Conservation (phyloP, 805 yeast genomes). For the Komagataella phaffii region DNA sequence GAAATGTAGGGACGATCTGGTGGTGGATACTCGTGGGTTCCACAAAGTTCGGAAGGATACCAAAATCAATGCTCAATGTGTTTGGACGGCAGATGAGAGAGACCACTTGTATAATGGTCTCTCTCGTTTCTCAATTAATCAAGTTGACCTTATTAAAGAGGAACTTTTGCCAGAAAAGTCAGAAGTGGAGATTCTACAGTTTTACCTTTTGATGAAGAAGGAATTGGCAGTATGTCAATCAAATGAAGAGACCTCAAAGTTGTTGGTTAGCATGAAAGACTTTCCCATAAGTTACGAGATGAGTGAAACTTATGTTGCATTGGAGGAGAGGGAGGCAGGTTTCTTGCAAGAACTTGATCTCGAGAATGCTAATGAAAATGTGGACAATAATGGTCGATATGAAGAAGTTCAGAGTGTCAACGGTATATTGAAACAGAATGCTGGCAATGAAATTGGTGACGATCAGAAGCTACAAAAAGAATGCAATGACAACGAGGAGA, state of each 20-base stretch:
- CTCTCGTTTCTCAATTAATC: slow-evolving; percentile 25
- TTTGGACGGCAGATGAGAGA: background rate
- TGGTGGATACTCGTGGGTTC: background rate
- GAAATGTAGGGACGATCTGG: background rate
- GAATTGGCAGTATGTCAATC: slow-evolving; percentile 7
- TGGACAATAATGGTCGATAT: background rate
- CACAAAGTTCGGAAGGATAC: background rate
- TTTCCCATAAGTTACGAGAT: slow-evolving; percentile 36
- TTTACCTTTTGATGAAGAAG: slow-evolving; percentile 20
- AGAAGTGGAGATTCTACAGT: slow-evolving; percentile 22
- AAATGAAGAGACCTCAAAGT: background rate
- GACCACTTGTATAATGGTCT: background rate
- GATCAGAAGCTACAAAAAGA: too few species aligned
- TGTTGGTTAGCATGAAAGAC: slow-evolving; percentile 19
- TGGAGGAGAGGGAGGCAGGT: slow-evolving; percentile 22
- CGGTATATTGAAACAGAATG: background rate
- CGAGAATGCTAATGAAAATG: background rate
- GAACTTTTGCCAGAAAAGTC: slow-evolving; percentile 22
- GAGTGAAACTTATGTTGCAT: slow-evolving; percentile 19
- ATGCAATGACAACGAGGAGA: background rate
- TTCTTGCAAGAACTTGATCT: background rate
- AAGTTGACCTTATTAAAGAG: slow-evolving; percentile 20
- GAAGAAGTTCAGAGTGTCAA: background rate
- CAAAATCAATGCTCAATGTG: background rate
- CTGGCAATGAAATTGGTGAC: background rate